Evolutionary conservation across 805 yeast genomes (phyloP).

Genomic region (Candida insectalens): DNA sequence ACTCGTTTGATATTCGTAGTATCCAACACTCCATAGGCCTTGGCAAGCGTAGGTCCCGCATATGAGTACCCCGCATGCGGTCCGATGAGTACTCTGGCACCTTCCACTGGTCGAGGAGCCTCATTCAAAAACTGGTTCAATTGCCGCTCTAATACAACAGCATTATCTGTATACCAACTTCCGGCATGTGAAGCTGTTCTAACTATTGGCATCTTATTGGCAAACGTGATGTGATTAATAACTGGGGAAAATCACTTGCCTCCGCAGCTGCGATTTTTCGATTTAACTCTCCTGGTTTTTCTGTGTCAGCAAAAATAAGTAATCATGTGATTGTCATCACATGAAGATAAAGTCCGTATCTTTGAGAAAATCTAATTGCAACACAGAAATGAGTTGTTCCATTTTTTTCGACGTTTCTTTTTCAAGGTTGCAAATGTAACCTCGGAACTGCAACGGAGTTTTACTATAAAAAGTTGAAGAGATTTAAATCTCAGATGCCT

Average conservation of each 20-base stretch:
- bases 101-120: conserved; percentile 25
- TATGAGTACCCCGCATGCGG: conserved; percentile 90
- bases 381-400: too few species aligned
- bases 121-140: conserved; percentile 35
- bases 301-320: too few species aligned
- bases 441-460: too few species aligned
- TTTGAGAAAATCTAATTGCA: too few species aligned
- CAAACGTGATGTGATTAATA: neutral
- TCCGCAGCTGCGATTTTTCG: neutral
- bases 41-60: conserved; percentile 70
- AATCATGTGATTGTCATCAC: too few species aligned
- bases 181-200: conserved; percentile 82
- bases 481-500: too few species aligned
- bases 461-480: too few species aligned
- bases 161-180: conserved; percentile 64
- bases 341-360: too few species aligned
- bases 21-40: conserved; percentile 69
- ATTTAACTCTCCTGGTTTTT: too few species aligned
- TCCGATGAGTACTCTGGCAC: conserved; percentile 46
- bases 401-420: too few species aligned
- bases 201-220: conserved; percentile 1
- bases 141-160: conserved; percentile 35
- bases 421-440: too few species aligned
- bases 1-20: conserved; percentile 45
- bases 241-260: neutral